These are phyloP conservation scores for Trichoderma cornu-damae DNA, from an alignment of 2,329 filamentous ascomycete species.

Conservation along the genomic window DNA sequence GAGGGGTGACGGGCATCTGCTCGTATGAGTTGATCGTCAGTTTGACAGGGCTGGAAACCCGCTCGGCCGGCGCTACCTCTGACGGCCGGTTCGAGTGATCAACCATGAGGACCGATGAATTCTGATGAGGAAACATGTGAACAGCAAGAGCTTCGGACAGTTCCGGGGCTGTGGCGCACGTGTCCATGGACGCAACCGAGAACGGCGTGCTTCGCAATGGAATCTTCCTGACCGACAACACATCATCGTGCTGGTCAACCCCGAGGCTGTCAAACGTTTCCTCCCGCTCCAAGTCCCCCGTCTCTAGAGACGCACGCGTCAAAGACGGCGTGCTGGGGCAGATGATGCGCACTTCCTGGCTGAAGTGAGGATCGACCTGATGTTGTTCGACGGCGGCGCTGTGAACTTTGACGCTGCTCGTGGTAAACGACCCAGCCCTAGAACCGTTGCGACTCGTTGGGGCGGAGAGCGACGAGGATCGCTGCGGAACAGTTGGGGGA, in stretches of 20 bases:
- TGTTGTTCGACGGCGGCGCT: neutral
- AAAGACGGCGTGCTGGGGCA: neutral
- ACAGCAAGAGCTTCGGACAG: constrained; percentile 59
- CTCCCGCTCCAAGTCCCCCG: constrained; percentile 24
- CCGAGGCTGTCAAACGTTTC: constrained; percentile 34
- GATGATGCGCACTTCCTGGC: constrained; percentile 11
- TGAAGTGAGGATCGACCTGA: neutral
- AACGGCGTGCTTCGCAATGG: constrained; percentile 58
- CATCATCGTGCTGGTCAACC: constrained; percentile 50
- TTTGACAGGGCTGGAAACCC: constrained; percentile 31
- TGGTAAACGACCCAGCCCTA: constrained; percentile 41
- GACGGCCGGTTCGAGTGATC: constrained; percentile 50
- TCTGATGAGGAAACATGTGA: constrained; percentile 59
- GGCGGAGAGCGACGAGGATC: constrained; percentile 58
- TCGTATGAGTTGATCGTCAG: constrained; percentile 35
- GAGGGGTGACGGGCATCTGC: constrained; percentile 45
- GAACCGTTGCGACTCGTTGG: constrained; percentile 56
- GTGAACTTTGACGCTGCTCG: neutral
- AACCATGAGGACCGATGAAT: constrained; percentile 58
- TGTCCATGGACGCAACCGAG: constrained; percentile 56
- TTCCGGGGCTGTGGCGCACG: constrained; percentile 56
- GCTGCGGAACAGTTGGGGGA: constrained; percentile 51
- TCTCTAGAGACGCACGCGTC: neutral
- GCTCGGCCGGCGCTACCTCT: constrained; percentile 39
- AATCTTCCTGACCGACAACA: constrained; percentile 47